Evolutionary conservation across 768 basidiomycete genomes (phyloP).

Genomic region (Amanita jacksonii): DNA sequence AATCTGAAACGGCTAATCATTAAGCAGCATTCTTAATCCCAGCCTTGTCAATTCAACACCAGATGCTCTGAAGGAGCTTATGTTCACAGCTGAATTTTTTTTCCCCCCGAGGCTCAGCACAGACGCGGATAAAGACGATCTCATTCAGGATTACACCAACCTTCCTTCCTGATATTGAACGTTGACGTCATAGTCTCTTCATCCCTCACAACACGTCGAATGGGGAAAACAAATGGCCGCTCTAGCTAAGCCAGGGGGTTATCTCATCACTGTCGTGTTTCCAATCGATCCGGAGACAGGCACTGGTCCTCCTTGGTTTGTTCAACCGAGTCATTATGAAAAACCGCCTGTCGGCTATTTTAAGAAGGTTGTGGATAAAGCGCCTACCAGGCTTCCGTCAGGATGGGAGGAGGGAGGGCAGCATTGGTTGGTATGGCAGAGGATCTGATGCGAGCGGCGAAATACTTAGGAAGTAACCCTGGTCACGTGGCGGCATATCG

Average conservation of each 20-base stretch:
- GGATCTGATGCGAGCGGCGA: constrained; percentile 8
- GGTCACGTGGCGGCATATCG: no score
- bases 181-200: constrained; percentile 52
- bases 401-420: constrained; percentile 36
- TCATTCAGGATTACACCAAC: constrained; percentile 61
- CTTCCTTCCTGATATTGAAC: constrained; percentile 12
- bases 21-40: constrained; percentile 7
- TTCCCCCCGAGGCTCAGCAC: constrained; percentile 32
- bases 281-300: constrained; percentile 40
- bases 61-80: constrained; percentile 21
- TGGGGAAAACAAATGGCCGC: constrained; percentile 52
- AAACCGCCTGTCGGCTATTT: constrained; percentile 39
- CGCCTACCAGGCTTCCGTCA: constrained; percentile 33
- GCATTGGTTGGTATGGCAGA: constrained; percentile 46
- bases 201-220: constrained; percentile 40
- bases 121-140: constrained; percentile 28
- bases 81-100: constrained; percentile 42
- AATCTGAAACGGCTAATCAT: background rate
- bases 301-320: constrained; percentile 53
- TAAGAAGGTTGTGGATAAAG: constrained; percentile 42
- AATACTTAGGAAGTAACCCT: no score
- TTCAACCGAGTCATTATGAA: constrained; percentile 46
- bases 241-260: constrained; percentile 51
- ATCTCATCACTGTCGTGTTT: constrained; percentile 51
- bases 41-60: background rate